phyloP scores from a whole-genome alignment of 371 early-diverging fungal genomes.

The Apophysomyces variabilis region DNA sequence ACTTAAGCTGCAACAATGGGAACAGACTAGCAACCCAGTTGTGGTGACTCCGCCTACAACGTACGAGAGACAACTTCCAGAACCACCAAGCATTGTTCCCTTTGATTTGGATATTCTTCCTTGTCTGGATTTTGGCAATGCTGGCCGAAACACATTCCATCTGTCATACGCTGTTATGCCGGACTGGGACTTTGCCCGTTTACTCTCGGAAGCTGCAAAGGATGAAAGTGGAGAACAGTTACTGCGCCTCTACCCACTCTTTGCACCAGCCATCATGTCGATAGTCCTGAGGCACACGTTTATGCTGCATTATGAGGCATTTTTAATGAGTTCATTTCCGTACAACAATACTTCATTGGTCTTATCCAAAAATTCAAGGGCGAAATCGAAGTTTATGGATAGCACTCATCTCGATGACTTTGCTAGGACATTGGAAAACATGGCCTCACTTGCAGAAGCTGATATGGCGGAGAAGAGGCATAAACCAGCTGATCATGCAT shows the following conservation, averaged over 20 bases:
- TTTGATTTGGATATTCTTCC: background rate
- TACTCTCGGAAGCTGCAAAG: constrained; percentile 7
- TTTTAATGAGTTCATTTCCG: background rate
- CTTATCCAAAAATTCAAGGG: background rate
- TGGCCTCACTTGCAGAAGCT: background rate
- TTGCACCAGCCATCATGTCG: constrained; percentile 27
- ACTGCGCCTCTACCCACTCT: constrained; percentile 20
- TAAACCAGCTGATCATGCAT: background rate
- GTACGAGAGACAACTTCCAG: background rate
- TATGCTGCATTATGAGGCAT: constrained; percentile 13
- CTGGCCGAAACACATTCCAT: background rate
- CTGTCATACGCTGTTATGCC: constrained; percentile 18
- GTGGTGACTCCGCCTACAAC: background rate
- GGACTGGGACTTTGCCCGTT: constrained; percentile 18
- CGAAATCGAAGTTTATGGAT: background rate
- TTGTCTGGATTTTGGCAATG: background rate
- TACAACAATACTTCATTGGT: background rate
- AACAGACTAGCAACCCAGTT: background rate
- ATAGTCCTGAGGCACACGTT: constrained; percentile 10
- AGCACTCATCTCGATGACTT: background rate
- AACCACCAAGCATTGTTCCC: background rate
- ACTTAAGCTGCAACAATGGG: background rate
- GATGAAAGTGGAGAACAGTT: background rate
- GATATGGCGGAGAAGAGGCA: background rate
- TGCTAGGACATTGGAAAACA: background rate